phyloP scores from a whole-genome alignment of 176 grass and related monocot genomes.

The Raddia distichophylla region DNA sequence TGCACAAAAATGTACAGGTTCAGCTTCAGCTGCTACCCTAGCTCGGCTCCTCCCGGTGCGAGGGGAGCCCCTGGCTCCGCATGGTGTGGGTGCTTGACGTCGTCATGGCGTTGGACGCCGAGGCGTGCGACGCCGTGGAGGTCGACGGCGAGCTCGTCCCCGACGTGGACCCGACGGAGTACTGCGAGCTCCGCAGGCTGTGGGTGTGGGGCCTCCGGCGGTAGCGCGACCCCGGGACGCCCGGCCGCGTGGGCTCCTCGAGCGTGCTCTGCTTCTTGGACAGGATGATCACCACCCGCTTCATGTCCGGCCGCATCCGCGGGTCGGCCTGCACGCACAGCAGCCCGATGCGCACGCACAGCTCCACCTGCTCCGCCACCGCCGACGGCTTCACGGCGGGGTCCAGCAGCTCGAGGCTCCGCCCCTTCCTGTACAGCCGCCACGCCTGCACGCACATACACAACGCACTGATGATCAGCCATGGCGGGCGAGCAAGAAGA shows the following conservation, averaged over 20 bases:
- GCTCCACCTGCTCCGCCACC: conserved; percentile 62
- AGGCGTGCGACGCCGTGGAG: conserved; percentile 39
- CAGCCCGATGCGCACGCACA: conserved; percentile 76
- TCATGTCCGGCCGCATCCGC: conserved; percentile 87
- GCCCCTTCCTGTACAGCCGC: conserved; percentile 75
- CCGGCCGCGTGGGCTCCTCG: conserved; percentile 76
- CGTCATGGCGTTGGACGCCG: conserved; percentile 53
- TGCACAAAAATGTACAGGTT: conserved; percentile 30
- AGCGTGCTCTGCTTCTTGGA: conserved; percentile 76
- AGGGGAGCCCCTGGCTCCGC: conserved; percentile 44
- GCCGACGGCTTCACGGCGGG: conserved; percentile 47
- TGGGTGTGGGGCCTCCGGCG: conserved; percentile 50
- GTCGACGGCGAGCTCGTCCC: conserved; percentile 56
- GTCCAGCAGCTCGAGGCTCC: conserved; percentile 74
- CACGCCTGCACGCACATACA: conserved; percentile 83
- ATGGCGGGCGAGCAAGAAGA: background rate
- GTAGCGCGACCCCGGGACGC: conserved; percentile 61
- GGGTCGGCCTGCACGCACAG: conserved; percentile 83
- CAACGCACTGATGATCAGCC: background rate
- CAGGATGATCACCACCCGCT: conserved; percentile 72
- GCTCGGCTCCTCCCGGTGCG: conserved; percentile 41
- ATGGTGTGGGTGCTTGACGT: conserved; percentile 48
- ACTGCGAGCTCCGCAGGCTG: conserved; percentile 37
- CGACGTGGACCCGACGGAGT: conserved; percentile 56
- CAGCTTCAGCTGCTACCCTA: background rate